phyloP scores from a whole-genome alignment of 345 rosid species.

The Orychophragmus violaceus region DNA sequence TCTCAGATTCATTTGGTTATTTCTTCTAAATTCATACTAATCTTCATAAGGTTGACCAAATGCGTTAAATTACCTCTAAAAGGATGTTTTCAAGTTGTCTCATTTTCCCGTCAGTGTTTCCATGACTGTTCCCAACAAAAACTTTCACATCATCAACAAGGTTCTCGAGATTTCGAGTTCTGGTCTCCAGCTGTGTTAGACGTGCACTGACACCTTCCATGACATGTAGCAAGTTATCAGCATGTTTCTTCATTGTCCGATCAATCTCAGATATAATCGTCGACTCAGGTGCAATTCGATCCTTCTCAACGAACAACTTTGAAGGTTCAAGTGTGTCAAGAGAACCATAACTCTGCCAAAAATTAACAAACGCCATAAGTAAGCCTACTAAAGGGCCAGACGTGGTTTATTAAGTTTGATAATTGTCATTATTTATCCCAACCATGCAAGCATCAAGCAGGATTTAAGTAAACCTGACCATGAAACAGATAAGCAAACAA shows the following conservation, averaged over 20 bases:
- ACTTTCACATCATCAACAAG: constrained; percentile 79
- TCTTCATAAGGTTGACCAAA: not conserved
- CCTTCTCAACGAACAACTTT: constrained; percentile 48
- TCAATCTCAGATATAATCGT: constrained; percentile 58
- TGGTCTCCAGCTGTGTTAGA: constrained; percentile 72
- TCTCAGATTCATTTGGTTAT: not conserved
- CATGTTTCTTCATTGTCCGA: constrained; percentile 60
- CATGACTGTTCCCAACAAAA: constrained; percentile 71
- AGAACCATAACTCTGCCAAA: constrained; percentile 55
- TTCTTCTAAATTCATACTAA: not conserved
- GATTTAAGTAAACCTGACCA: not conserved
- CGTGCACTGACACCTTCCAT: constrained; percentile 75
- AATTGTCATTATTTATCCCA: not conserved
- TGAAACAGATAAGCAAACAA: not conserved
- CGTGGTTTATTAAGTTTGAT: no score
- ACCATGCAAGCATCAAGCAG: not conserved
- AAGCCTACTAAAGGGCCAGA: no score
- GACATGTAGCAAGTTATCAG: constrained; percentile 58
- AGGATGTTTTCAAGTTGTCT: constrained; percentile 77
- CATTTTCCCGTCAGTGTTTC: constrained; percentile 75
- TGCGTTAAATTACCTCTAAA: constrained; percentile 51
- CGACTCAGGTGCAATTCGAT: constrained; percentile 32
- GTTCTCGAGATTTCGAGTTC: constrained; percentile 59
- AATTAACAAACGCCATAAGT: not conserved
- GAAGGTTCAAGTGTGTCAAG: constrained; percentile 60